phyloP scores from a whole-genome alignment of 371 early-diverging fungal genomes.

The Ordospora colligata region DNA sequence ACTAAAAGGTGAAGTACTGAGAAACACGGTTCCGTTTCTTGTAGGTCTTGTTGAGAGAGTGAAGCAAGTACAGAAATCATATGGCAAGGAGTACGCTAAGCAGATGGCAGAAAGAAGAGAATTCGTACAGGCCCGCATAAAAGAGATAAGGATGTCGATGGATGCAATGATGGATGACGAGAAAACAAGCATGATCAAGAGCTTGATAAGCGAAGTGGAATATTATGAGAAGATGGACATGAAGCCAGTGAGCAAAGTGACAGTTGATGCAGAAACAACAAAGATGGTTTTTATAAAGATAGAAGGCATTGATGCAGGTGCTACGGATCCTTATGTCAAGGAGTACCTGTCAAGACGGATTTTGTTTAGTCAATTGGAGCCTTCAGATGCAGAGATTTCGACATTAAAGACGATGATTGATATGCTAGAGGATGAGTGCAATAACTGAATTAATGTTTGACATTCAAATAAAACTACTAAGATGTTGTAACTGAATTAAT shows the following conservation, averaged over 20 bases:
- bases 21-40: neutral
- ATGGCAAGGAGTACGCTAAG: neutral
- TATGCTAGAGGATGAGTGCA: neutral
- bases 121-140: neutral
- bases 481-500: neutral
- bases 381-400: constrained; percentile 9
- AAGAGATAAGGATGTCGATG: neutral
- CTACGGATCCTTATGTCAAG: constrained; percentile 1
- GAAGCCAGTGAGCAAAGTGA: neutral
- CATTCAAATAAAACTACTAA: neutral
- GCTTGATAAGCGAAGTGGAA: constrained; percentile 2
- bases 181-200: neutral
- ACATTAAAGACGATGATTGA: constrained; percentile 1
- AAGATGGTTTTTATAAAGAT: constrained; percentile 7
- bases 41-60: neutral
- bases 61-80: neutral
- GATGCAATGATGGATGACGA: neutral
- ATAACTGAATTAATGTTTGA: neutral
- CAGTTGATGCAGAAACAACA: constrained; percentile 7
- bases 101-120: neutral
- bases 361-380: neutral
- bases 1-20: neutral
- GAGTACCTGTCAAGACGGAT: constrained; percentile 18
- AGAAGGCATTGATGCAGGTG: neutral
- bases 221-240: neutral